Percentiles rank a stretch among this genome's conserved stretches.
phyloP scores from a whole-genome alignment of 1,284 basidiomycete genomes.

The Abortiporus biennis region DNA sequence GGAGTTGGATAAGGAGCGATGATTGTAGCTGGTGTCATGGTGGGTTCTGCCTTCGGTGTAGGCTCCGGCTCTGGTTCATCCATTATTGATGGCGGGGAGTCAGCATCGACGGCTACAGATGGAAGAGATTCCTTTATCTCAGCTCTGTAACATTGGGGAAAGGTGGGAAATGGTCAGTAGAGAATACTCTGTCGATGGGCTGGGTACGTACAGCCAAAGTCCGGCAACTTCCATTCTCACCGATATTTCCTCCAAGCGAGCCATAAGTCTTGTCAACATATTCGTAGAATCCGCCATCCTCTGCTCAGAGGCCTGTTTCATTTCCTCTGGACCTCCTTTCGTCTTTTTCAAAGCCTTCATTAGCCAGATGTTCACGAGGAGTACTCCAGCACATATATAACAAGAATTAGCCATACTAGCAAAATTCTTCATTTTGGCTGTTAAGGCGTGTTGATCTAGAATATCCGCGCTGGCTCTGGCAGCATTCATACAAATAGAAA shows the following conservation, averaged over 20 bases:
- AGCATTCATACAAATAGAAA: conserved; percentile 63
- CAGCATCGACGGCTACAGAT: conserved; percentile 11
- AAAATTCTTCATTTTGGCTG: conserved; percentile 17
- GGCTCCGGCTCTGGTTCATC: not conserved
- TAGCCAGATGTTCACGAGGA: conserved; percentile 25
- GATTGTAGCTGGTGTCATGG: no score
- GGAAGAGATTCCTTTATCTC: conserved; percentile 19
- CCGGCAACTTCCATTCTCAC: conserved; percentile 24
- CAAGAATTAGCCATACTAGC: conserved; percentile 18
- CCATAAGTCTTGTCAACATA: conserved; percentile 18
- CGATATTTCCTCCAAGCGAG: conserved; percentile 20
- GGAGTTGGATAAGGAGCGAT: no score
- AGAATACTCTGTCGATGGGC: no score
- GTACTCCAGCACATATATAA: conserved; percentile 21
- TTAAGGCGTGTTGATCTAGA: conserved; percentile 28
- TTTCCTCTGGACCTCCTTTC: conserved; percentile 5
- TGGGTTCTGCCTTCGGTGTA: not conserved
- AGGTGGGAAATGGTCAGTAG: no score
- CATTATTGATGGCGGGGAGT: no score
- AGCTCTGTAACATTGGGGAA: conserved; percentile 10
- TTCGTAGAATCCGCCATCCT: conserved; percentile 12
- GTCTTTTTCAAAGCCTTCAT: conserved; percentile 19
- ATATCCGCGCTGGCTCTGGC: conserved; percentile 24
- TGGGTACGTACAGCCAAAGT: conserved; percentile 19
- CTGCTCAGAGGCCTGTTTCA: conserved; percentile 3